A percentile compares a stretch with the other conserved stretches of the same genome.
Evolutionary conservation across 352 stramenopile species (phyloP).

Genomic region (Halophytophthora polymorphica): DNA sequence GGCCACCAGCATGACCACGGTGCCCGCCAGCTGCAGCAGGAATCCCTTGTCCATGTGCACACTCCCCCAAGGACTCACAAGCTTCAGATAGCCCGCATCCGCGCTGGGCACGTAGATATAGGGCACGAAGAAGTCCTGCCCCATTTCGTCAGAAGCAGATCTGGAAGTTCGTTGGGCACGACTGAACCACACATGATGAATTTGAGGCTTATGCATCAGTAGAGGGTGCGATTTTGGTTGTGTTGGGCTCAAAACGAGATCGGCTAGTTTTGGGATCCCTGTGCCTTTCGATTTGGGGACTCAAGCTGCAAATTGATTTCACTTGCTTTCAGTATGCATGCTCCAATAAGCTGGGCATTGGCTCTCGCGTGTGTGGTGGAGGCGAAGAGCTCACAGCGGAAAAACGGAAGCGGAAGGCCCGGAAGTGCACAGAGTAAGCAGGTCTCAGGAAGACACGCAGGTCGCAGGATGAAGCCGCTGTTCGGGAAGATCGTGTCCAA

Average conservation of each 20-base stretch:
- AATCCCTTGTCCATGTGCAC: conserved; percentile 55
- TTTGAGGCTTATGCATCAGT: too few species aligned
- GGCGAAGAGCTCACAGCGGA: conserved; percentile 12
- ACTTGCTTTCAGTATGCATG: too few species aligned
- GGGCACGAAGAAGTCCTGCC: conserved; percentile 53
- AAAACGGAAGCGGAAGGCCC: background rate
- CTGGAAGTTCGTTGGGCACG: too few species aligned
- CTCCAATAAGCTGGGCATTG: too few species aligned
- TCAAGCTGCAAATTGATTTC: too few species aligned
- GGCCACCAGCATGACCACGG: conserved; percentile 29
- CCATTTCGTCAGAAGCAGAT: conserved; percentile 10
- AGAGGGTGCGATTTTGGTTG: too few species aligned
- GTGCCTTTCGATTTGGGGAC: too few species aligned
- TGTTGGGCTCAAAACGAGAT: too few species aligned
- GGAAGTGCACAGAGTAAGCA: too few species aligned
- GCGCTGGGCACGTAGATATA: conserved; percentile 72
- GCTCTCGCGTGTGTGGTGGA: conserved; percentile 1
- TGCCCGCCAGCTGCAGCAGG: conserved; percentile 36
- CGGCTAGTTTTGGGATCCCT: too few species aligned
- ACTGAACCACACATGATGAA: too few species aligned
- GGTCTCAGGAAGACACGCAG: background rate
- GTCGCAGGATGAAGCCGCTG: conserved; percentile 81
- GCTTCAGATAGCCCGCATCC: conserved; percentile 50
- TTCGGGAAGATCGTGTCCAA: conserved; percentile 95
- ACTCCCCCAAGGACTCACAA: conserved; percentile 71